Percentiles rank a stretch among this genome's conserved stretches.
phyloP scores from a whole-genome alignment of 495 filamentous ascomycete species.

The Poronia punctata region DNA sequence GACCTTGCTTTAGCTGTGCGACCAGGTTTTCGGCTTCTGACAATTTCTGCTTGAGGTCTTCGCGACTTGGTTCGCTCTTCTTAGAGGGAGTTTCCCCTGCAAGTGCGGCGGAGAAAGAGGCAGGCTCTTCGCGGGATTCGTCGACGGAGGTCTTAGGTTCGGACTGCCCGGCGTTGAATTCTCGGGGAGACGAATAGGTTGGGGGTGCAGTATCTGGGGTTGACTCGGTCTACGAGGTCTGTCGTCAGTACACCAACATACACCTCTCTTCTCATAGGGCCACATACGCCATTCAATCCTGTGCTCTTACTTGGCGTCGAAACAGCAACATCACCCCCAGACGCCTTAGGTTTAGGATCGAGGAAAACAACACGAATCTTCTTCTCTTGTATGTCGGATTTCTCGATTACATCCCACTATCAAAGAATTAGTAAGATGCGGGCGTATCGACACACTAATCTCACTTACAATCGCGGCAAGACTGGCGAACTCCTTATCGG shows the following conservation, averaged over 20 bases:
- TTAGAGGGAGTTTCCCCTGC: constrained; percentile 38
- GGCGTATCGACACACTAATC: constrained; percentile 2
- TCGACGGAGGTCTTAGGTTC: constrained; percentile 30
- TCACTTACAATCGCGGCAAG: constrained; percentile 69
- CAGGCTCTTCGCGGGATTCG: constrained; percentile 22
- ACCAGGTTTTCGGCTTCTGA: constrained; percentile 71
- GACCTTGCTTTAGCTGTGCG: constrained; percentile 59
- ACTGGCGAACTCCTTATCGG: constrained; percentile 74
- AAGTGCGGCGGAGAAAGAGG: constrained; percentile 26
- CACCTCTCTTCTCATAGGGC: not conserved
- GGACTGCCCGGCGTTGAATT: constrained; percentile 21
- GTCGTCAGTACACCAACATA: constrained; percentile 5
- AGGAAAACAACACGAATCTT: constrained; percentile 94
- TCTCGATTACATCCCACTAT: constrained; percentile 71
- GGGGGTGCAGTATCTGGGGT: constrained; percentile 18
- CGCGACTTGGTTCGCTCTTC: constrained; percentile 39
- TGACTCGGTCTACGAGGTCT: constrained; percentile 5
- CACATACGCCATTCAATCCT: constrained; percentile 18
- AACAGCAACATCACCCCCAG: constrained; percentile 8
- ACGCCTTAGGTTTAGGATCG: constrained; percentile 47
- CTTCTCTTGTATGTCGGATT: constrained; percentile 74
- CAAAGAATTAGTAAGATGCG: constrained; percentile 8
- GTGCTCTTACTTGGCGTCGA: constrained; percentile 19
- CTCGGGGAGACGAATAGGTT: constrained; percentile 20
- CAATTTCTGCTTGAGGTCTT: constrained; percentile 65